phyloP scores from a whole-genome alignment of 805 yeast genomes.

The Spathaspora sp. region DNA sequence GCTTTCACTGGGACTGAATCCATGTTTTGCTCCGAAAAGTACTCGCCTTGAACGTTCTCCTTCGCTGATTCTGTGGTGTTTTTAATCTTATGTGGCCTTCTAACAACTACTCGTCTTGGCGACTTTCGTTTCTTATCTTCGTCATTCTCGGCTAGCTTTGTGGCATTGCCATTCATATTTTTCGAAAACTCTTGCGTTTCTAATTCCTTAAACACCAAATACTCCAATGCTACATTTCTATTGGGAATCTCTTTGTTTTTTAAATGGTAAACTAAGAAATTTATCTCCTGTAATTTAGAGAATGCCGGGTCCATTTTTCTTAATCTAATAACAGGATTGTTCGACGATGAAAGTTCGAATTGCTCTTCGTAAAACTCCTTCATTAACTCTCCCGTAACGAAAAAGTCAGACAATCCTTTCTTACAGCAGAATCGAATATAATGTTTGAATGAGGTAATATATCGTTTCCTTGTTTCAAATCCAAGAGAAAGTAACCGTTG shows the following conservation, averaged over 20 bases:
- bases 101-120: background rate
- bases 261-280: slow-evolving; percentile 12
- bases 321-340: slow-evolving; percentile 12
- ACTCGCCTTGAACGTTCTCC: background rate
- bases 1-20: background rate
- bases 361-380: slow-evolving; percentile 13
- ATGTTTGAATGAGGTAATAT: slow-evolving; percentile 13
- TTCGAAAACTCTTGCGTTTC: slow-evolving; percentile 2
- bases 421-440: slow-evolving; percentile 13
- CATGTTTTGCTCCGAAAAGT: background rate
- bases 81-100: background rate
- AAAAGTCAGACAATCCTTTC: slow-evolving; percentile 9
- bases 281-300: slow-evolving; percentile 13
- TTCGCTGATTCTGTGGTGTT: background rate
- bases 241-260: slow-evolving; percentile 12
- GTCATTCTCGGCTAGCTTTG: background rate
- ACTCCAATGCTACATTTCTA: slow-evolving; percentile 11
- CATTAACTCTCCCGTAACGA: slow-evolving; percentile 13
- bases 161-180: background rate
- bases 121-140: background rate
- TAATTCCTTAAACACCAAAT: slow-evolving; percentile 9
- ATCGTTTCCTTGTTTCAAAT: slow-evolving; percentile 14
- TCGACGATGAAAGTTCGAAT: slow-evolving; percentile 8
- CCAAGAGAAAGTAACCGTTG: slow-evolving; percentile 10
- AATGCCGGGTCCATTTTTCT: slow-evolving; percentile 15